Base-by-base conservation (phyloP, 78 protist species). In the Andalucia godoyi region DNA sequence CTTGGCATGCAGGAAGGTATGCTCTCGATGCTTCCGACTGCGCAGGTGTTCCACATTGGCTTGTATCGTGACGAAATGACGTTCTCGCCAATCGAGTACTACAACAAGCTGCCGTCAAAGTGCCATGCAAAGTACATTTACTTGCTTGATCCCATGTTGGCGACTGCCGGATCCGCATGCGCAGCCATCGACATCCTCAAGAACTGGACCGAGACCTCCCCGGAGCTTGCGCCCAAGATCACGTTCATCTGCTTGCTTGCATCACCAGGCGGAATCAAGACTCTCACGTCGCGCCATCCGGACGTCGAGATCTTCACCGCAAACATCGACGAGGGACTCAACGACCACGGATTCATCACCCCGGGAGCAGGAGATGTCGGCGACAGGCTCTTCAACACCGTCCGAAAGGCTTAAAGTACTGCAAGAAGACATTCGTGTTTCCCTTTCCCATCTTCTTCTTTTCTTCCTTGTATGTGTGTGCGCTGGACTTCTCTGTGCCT, bases 121-220 rank as follows among this genome's bases (percentile, higher is more conserved):
- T 50, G 45, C 54, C 27, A 2, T 2, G 57, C 53, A 49, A 29
- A 64, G 23, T 43, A 9, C 38, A 63, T 63, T 15, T 29, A 71
- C 57, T 30, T 77, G 15, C n/a, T 67, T 9, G 84, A 78, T 64
- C 84, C 84, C 38, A 71, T 78, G 77, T 62, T 78, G 27, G 84
- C 84, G 43, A 78, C 84, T 29, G 84, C 78, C 54, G 70, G 72
- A 17, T 25, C 70, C 30, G 70, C 69, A 12, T 23, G 21, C 45
- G 36, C 12, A 15, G 66, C 84, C 8, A 40, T 62, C 1, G 23
- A 40, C 34, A 12, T 46, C 59, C 62, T 78, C 33, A 55, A 32
- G 49, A 7, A 59, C n/a, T n/a, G n/a, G n/a, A n/a, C n/a, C n/a
- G n/a, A n/a, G n/a, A n/a, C 6, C 34, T 3, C n/a, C n/a, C n/a